phyloP scores from a whole-genome alignment of 306 rosid genomes.

The Dalbergia cultrata region DNA sequence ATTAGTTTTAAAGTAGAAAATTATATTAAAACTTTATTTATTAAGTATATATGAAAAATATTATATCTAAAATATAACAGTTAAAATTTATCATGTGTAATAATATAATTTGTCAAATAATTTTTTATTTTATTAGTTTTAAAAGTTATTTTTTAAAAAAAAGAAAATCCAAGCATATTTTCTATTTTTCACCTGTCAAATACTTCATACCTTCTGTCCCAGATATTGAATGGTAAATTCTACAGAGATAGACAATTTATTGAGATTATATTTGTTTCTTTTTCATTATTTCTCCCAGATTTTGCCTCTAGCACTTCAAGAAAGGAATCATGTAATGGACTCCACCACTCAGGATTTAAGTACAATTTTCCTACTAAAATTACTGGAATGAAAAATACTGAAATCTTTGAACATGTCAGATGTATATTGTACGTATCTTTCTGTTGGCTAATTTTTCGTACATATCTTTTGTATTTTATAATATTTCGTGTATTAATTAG shows the following conservation, averaged over 20 bases:
- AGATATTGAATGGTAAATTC: conserved; percentile 32
- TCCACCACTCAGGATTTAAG: conserved; percentile 1
- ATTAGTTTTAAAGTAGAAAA: too few species aligned
- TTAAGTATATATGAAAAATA: too few species aligned
- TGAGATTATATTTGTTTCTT: not conserved
- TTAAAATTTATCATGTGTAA: too few species aligned
- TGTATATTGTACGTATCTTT: not conserved
- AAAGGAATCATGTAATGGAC: conserved; percentile 18
- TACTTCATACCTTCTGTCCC: conserved; percentile 25
- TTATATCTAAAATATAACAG: too few species aligned
- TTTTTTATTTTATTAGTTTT: too few species aligned
- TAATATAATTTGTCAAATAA: too few species aligned
- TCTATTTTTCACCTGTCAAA: too few species aligned
- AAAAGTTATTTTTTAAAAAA: too few species aligned
- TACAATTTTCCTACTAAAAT: not conserved
- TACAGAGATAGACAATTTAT: not conserved
- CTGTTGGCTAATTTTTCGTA: conserved; percentile 1
- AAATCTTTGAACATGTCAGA: not conserved
- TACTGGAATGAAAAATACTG: not conserved
- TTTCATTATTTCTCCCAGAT: conserved; percentile 2
- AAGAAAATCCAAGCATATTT: too few species aligned
- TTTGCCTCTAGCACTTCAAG: conserved; percentile 30
- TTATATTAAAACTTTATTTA: too few species aligned
- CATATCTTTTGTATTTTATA: conserved; percentile 10
- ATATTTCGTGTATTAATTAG: not conserved